Evolutionary conservation across 257 asterid species (phyloP).

Genomic region (Jaltomata sinuosa): DNA sequence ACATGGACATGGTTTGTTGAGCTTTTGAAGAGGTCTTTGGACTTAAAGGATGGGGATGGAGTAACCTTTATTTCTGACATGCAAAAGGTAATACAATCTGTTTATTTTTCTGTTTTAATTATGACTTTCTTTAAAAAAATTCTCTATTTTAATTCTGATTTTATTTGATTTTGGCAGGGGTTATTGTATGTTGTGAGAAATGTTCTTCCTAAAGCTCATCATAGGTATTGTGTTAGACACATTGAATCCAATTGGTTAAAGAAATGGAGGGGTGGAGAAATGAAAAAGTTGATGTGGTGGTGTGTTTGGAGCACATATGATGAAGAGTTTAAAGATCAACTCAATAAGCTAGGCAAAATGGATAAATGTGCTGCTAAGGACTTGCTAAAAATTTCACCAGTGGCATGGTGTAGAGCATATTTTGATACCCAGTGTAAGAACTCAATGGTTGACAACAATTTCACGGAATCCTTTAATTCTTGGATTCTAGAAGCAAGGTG

Average conservation of each 20-base stretch:
- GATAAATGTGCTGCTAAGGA: no score
- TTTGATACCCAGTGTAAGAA: background rate
- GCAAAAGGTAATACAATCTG: background rate
- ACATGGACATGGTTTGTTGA: background rate
- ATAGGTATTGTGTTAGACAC: background rate
- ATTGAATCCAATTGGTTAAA: no score
- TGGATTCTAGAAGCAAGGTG: background rate
- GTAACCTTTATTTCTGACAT: background rate
- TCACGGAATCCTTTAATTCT: background rate
- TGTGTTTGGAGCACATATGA: background rate
- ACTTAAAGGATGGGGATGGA: background rate
- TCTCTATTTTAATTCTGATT: background rate
- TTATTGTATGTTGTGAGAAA: background rate
- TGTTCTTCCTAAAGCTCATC: background rate
- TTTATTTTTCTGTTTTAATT: no score
- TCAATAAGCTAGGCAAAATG: background rate
- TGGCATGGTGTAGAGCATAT: background rate
- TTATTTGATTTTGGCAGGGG: background rate
- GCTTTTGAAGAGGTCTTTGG: background rate
- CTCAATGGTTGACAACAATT: no score
- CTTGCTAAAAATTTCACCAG: background rate
- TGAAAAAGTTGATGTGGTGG: background rate
- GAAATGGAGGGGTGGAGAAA: background rate
- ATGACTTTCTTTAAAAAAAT: no score
- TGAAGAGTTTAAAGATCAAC: background rate